These are phyloP conservation scores for Trifolium dubium DNA, from an alignment of 306 rosid species.

Conservation along the genomic window DNA sequence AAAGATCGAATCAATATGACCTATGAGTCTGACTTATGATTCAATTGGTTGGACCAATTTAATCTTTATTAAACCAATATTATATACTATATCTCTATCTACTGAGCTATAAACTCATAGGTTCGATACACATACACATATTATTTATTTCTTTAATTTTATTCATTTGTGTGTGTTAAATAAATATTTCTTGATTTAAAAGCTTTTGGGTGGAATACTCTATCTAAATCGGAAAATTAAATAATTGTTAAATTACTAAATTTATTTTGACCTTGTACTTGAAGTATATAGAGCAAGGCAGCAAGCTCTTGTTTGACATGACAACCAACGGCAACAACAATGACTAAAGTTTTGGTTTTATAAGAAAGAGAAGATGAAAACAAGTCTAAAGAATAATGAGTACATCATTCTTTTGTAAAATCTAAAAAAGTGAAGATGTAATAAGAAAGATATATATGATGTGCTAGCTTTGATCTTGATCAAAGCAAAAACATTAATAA, in stretches of 20 bases:
- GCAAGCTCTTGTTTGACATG: conserved; percentile 43
- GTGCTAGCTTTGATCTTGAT: conserved; percentile 47
- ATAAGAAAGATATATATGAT: conserved; percentile 49
- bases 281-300: conserved; percentile 40
- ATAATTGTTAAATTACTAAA: conserved; percentile 19
- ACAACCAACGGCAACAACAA: conserved; percentile 27
- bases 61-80: too few species aligned
- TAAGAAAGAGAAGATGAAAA: conserved; percentile 28
- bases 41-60: too few species aligned
- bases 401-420: conserved; percentile 46
- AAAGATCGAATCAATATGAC: too few species aligned
- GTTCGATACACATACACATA: too few species aligned
- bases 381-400: conserved; percentile 43
- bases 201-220: not conserved
- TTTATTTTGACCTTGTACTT: conserved; percentile 43
- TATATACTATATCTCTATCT: too few species aligned
- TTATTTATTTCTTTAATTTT: too few species aligned
- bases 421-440: conserved; percentile 55
- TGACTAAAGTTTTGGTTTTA: conserved; percentile 41
- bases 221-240: not conserved
- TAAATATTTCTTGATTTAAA: too few species aligned
- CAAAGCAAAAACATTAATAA: conserved; percentile 43
- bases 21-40: too few species aligned
- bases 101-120: too few species aligned
- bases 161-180: too few species aligned